Evolutionary conservation across 768 basidiomycete genomes (phyloP).

Genomic region (Podaxis pistillaris): DNA sequence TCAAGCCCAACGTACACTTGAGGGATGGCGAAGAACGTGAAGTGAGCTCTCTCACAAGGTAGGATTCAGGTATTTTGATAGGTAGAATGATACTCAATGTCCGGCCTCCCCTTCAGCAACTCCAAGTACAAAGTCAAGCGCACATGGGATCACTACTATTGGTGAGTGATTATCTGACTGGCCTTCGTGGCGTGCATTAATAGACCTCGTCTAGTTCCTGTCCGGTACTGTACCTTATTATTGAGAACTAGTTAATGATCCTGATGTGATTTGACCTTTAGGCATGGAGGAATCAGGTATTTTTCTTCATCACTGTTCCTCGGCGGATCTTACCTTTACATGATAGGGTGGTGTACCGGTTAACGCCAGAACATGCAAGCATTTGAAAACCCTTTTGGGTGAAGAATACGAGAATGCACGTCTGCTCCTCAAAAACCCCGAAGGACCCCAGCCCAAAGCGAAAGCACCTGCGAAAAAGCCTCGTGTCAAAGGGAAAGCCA

Average conservation of each 20-base stretch:
- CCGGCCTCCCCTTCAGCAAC: conserved; percentile 17
- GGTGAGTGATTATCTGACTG: conserved; percentile 19
- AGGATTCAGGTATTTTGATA: background rate
- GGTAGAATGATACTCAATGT: background rate
- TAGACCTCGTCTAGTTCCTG: conserved; percentile 25
- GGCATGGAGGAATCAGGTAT: conserved; percentile 36
- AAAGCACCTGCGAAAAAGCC: conserved; percentile 21
- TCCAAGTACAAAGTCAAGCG: conserved; percentile 33
- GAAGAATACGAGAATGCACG: conserved; percentile 38
- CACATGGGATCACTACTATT: conserved; percentile 41
- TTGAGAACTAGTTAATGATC: background rate
- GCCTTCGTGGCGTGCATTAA: background rate
- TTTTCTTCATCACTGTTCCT: conserved; percentile 6
- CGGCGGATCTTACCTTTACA: background rate
- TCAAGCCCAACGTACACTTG: conserved; percentile 38
- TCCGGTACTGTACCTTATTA: conserved; percentile 24
- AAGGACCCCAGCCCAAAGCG: conserved; percentile 22
- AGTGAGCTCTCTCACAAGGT: conserved; percentile 31
- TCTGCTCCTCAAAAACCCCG: conserved; percentile 33
- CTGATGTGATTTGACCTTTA: conserved; percentile 5
- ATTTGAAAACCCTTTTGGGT: conserved; percentile 34
- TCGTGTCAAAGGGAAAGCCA: conserved; percentile 23
- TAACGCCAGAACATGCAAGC: conserved; percentile 40
- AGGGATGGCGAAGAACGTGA: conserved; percentile 27
- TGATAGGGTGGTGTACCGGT: conserved; percentile 29